phyloP scores from a whole-genome alignment of 495 filamentous ascomycete species.

The Hyaloscypha bicolor region DNA sequence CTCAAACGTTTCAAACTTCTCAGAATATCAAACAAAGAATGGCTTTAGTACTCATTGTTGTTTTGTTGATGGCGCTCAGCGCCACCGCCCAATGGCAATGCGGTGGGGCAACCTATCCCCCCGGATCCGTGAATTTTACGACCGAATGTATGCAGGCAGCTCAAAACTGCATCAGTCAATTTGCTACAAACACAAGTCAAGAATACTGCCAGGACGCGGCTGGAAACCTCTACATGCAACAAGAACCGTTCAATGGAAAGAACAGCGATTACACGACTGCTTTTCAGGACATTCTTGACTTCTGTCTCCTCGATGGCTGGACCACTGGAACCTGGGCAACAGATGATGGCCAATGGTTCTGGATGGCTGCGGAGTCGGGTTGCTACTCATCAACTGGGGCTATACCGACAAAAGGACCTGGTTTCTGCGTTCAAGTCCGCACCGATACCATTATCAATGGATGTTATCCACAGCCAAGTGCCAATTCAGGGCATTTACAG shows the following conservation, averaged over 20 bases:
- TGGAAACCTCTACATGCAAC: slow-evolving; percentile 26
- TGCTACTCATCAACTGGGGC: slow-evolving; percentile 10
- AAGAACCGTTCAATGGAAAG: slow-evolving; percentile 6
- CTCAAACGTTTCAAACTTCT: too few relatives aligned
- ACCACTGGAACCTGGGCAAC: slow-evolving; percentile 24
- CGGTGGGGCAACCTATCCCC: slow-evolving; percentile 20
- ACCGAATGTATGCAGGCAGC: slow-evolving; percentile 20
- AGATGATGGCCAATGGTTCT: slow-evolving; percentile 26
- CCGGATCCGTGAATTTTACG: slow-evolving; percentile 26
- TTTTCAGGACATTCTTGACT: slow-evolving; percentile 26
- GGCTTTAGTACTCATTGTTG: neutral
- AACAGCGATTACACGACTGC: slow-evolving; percentile 21
- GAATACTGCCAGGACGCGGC: slow-evolving; percentile 21
- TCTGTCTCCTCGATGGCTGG: slow-evolving; percentile 23
- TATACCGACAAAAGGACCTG: slow-evolving; percentile 3
- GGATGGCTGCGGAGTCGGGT: slow-evolving; percentile 23
- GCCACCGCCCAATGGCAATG: slow-evolving; percentile 17
- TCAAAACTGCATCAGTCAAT: slow-evolving; percentile 19
- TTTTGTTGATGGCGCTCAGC: neutral
- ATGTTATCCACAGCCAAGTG: slow-evolving; percentile 11
- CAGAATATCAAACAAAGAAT: neutral
- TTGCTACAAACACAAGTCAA: slow-evolving; percentile 22
- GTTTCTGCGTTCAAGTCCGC: slow-evolving; percentile 11
- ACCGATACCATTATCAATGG: slow-evolving; percentile 5
- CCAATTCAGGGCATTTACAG: slow-evolving; percentile 1